Percentiles rank a stretch among this genome's conserved stretches.
Conservation (phyloP, 306 rosid species). For the Fragaria iinumae region DNA sequence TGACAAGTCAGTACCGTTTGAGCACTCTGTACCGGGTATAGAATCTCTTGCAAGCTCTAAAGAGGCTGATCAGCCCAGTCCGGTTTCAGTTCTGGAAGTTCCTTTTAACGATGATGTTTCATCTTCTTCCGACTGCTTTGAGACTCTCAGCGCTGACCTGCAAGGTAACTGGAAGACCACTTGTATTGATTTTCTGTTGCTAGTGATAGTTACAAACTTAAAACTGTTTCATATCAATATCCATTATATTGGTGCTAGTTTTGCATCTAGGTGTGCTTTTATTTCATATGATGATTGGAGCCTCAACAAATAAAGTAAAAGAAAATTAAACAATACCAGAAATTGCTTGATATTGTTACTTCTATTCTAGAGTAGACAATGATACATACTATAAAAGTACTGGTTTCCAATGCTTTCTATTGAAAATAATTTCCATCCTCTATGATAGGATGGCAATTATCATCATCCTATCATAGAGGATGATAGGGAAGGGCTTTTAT, state of each 20-base stretch:
- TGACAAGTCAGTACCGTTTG: conserved; percentile 41
- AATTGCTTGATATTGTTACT: background rate
- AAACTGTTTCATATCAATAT: background rate
- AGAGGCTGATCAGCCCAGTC: conserved; percentile 97
- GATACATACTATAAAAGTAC: background rate
- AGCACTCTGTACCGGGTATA: conserved; percentile 40
- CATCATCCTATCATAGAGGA: too few species aligned
- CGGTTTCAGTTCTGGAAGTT: conserved; percentile 86
- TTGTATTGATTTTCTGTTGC: conserved; percentile 7
- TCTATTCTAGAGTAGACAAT: background rate
- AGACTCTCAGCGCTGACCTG: conserved; percentile 79
- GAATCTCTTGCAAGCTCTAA: conserved; percentile 60
- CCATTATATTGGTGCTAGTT: background rate
- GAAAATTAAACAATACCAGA: background rate
- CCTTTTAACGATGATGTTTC: conserved; percentile 78
- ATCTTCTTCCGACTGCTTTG: conserved; percentile 87
- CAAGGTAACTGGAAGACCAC: conserved; percentile 58
- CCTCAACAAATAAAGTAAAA: background rate
- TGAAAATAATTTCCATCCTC: background rate
- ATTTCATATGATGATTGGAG: background rate
- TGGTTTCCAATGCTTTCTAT: background rate
- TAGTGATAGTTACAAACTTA: background rate
- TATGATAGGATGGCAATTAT: background rate
- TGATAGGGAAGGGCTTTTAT: background rate
- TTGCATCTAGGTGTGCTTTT: background rate